A percentile compares a stretch with the other conserved stretches of the same genome.
Evolutionary conservation across 345 rosid species (phyloP).

Genomic region (Lagerstroemia speciosa): DNA sequence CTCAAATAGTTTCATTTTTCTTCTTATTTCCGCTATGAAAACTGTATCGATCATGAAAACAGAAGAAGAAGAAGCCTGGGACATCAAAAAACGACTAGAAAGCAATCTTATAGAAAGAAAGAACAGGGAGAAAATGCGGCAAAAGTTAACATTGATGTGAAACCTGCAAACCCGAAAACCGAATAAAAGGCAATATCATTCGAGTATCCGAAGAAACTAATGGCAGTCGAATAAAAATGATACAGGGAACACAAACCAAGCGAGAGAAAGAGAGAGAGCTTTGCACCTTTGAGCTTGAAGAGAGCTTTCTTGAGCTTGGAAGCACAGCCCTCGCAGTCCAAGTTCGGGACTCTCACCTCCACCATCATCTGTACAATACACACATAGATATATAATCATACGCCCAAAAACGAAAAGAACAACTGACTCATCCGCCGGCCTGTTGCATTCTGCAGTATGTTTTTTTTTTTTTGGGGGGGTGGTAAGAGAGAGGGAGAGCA

Average conservation of each 20-base stretch:
- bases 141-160: neutral
- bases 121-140: neutral
- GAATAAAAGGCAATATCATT: too few species aligned
- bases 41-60: neutral
- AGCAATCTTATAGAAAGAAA: too few species aligned
- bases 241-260: neutral
- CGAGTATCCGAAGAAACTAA: too few species aligned
- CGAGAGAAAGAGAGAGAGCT: neutral
- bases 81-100: too few species aligned
- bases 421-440: neutral
- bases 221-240: neutral
- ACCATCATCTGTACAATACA: conserved; percentile 37
- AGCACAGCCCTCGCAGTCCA: conserved; percentile 92
- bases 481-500: neutral
- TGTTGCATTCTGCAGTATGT: neutral
- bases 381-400: neutral
- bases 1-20: neutral
- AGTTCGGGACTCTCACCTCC: conserved; percentile 83
- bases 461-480: neutral
- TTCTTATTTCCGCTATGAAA: neutral
- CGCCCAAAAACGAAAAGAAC: neutral
- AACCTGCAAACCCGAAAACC: neutral
- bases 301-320: conserved; percentile 77
- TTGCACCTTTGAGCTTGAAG: conserved; percentile 74
- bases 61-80: neutral